Percentiles rank a stretch among this genome's conserved stretches.
These are phyloP conservation scores for Russula sp. DNA, from an alignment of 768 basidiomycete species.

Conservation along the genomic window DNA sequence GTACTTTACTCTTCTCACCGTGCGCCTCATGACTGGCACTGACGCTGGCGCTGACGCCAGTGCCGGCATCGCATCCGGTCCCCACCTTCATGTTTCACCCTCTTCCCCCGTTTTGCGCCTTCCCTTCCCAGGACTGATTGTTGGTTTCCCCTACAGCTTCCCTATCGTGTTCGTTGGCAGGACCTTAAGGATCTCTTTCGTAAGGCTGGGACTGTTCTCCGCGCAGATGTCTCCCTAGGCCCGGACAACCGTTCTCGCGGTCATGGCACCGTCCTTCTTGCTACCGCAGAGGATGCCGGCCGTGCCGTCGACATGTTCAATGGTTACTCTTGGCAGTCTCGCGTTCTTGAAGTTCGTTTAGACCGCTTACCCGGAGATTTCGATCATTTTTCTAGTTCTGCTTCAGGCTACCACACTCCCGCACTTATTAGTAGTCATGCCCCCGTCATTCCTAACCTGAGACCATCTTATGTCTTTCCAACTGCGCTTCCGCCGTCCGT, in stretches of 20 bases:
- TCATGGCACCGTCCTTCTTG: slow-evolving; percentile 91
- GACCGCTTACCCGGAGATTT: slow-evolving; percentile 57
- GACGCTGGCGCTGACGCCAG: neutral
- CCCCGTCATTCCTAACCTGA: slow-evolving; percentile 12
- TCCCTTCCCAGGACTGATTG: neutral
- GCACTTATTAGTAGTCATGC: slow-evolving; percentile 10
- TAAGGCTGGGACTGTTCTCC: slow-evolving; percentile 69
- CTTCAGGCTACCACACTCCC: slow-evolving; percentile 10
- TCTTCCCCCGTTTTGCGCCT: neutral
- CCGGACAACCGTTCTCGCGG: slow-evolving; percentile 91
- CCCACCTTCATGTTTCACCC: slow-evolving; percentile 11
- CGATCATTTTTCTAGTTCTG: slow-evolving; percentile 21
- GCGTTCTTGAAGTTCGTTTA: slow-evolving; percentile 84
- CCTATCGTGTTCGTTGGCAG: slow-evolving; percentile 97
- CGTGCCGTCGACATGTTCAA: slow-evolving; percentile 95
- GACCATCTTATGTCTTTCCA: slow-evolving; percentile 2
- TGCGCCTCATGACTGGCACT: neutral
- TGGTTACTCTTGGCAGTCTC: slow-evolving; percentile 95
- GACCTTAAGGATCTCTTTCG: slow-evolving; percentile 98
- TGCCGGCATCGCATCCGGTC: neutral
- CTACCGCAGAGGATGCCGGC: slow-evolving; percentile 90
- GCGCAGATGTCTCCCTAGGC: slow-evolving; percentile 49
- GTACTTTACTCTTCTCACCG: slow-evolving; percentile 1
- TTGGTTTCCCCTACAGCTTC: slow-evolving; percentile 50
- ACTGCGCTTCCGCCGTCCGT: slow-evolving; percentile 9